Base-by-base conservation (phyloP, 2,329 filamentous ascomycete genomes). In the Calonectria montana region DNA sequence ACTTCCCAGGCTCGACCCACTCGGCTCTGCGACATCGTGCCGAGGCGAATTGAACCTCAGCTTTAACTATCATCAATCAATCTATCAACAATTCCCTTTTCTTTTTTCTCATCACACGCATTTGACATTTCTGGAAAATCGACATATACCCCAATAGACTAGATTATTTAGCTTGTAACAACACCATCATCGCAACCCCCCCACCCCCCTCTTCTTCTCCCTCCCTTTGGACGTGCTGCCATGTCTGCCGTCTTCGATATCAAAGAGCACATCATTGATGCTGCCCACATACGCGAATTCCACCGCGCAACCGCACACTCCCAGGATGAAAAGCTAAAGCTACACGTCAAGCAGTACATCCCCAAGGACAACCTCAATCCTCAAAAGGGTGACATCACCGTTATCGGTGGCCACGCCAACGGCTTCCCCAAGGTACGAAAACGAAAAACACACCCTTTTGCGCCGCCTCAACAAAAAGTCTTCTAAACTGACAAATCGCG, bases 401-500 rank as follows among this genome's bases (percentile, higher is more conserved):
- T 98, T 70, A 91, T 98, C 67, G 95, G 90, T 13, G 93, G 93
- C 5, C 96, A 98, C 84, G 96, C 95, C 62, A 98, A 98, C 85
- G 96, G 93, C 13, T 98, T 98, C 76, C 94, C 94, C 13, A 98
- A 98, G 88, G 94, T 94, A 82, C 18, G 5, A 10, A 43, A 8
- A 5, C 1, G 8, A 13, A 10, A 31, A 5, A 5, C 29, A 6
- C 9, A 3, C 5, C 8, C 10, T n/a, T 39, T 59, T 16, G 31
- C 35, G 37, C n/a, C 50, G 62, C 29, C 31, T 62, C 69, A 7
- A 18, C 35, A 43, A 47, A 13, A 4, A 16, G 12, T 5, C 10
- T 16, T 7, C 18, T 35, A 7, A 50, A 43, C 63, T 65, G n/a
- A n/a, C n/a, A n/a, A 18, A 66, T 43, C 48, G 23, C n/a, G 7